phyloP scores from a whole-genome alignment of 2,329 filamentous ascomycete genomes.

The Aspergillus hortae region DNA sequence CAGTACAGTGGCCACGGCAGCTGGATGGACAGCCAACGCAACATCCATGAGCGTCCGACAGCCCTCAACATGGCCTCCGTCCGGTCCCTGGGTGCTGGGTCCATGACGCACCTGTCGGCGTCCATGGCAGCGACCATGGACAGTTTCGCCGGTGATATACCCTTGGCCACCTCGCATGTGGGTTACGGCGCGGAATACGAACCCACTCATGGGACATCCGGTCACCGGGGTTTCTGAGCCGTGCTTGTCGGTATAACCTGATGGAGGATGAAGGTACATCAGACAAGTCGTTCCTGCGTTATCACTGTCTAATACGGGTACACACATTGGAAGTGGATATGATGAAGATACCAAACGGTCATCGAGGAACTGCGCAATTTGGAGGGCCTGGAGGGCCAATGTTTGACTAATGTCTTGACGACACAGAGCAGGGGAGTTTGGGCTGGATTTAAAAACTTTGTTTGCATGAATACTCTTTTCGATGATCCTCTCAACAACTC shows the following conservation, averaged over 20 bases:
- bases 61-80: slow-evolving; percentile 16
- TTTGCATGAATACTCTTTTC: too few species aligned
- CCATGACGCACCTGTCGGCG: slow-evolving; percentile 20
- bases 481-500: too few species aligned
- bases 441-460: too few species aligned
- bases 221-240: slow-evolving; percentile 27
- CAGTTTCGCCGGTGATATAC: slow-evolving; percentile 26
- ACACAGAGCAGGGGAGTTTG: too few species aligned
- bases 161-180: slow-evolving; percentile 27
- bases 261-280: not conserved
- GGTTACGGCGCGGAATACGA: slow-evolving; percentile 27
- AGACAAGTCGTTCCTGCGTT: too few species aligned
- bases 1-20: slow-evolving; percentile 23
- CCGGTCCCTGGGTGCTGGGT: slow-evolving; percentile 20
- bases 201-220: slow-evolving; percentile 20
- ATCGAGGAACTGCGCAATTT: too few species aligned
- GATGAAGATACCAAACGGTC: too few species aligned
- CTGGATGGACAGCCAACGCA: slow-evolving; percentile 29
- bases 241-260: not conserved
- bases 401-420: too few species aligned
- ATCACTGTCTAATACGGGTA: too few species aligned
- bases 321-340: too few species aligned
- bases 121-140: slow-evolving; percentile 28
- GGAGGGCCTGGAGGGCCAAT: too few species aligned
- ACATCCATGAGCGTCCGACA: slow-evolving; percentile 18